Evolutionary conservation across 75 land plant species (phyloP).

Genomic region (Selaginella tamariscina): DNA sequence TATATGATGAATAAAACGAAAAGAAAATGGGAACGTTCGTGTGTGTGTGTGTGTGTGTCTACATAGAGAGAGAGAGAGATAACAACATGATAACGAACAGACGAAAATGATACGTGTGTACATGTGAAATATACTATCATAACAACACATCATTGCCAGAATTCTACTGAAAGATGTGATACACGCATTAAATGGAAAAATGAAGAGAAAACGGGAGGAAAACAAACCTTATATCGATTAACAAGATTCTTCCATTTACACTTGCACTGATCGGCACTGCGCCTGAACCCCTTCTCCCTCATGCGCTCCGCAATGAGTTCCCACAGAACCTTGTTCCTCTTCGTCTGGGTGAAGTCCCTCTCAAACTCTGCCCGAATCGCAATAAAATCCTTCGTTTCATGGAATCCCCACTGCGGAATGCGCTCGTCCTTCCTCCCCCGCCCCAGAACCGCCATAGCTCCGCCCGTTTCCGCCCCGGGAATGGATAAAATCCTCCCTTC

Average conservation of each 20-base stretch:
- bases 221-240: conserved; percentile 5
- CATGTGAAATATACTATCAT: too few relatives aligned
- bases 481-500: too few relatives aligned
- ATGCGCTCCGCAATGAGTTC: conserved; percentile 1
- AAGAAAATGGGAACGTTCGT: too few relatives aligned
- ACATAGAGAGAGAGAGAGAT: too few relatives aligned
- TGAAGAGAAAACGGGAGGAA: conserved; percentile 4
- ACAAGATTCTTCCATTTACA: conserved; percentile 10
- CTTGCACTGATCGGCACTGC: conserved; percentile 11
- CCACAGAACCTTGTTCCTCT: conserved; percentile 4
- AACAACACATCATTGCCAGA: too few relatives aligned
- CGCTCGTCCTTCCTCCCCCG: conserved; percentile 6
- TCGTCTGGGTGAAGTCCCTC: conserved; percentile 4
- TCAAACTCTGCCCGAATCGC: conserved; percentile 6
- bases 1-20: too few relatives aligned
- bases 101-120: too few relatives aligned
- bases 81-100: too few relatives aligned
- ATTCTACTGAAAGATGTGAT: too few relatives aligned
- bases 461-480: neutral
- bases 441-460: neutral
- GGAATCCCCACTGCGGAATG: conserved; percentile 7
- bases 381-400: conserved; percentile 9
- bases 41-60: too few relatives aligned
- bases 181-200: neutral
- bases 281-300: conserved; percentile 8